Evolutionary conservation across 192 early-diverging fungal genomes (phyloP).

Genomic region (Coemansia furcata): DNA sequence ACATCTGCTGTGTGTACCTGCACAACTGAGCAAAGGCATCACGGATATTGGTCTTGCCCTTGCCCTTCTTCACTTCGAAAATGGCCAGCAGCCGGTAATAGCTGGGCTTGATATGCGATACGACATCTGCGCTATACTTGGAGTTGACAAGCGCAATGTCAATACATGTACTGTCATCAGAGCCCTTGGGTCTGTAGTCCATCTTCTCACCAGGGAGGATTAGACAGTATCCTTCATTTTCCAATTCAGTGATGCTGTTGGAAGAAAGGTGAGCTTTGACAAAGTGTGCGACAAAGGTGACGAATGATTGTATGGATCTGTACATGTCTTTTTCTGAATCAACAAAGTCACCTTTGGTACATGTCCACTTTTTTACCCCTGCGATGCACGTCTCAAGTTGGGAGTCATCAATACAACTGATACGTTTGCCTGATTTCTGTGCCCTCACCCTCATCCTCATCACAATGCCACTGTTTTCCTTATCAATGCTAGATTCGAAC

Average conservation of each 20-base stretch:
- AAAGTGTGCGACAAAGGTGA: background rate
- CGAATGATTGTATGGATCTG: background rate
- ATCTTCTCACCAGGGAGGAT: background rate
- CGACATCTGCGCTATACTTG: background rate
- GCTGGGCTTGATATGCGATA: background rate
- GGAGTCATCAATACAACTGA: background rate
- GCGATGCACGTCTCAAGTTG: background rate
- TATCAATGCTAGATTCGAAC: background rate
- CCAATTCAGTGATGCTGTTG: background rate
- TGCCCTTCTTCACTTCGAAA: background rate
- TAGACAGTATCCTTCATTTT: background rate
- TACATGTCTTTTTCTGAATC: background rate
- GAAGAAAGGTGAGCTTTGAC: background rate
- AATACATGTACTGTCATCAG: background rate
- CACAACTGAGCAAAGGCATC: background rate
- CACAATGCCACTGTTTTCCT: background rate
- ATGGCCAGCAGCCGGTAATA: background rate
- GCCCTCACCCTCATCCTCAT: background rate
- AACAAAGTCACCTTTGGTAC: background rate
- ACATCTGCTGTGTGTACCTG: slow-evolving; percentile 2
- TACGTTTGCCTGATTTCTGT: background rate
- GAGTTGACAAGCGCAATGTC: background rate
- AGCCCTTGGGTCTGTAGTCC: background rate
- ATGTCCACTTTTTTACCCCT: background rate
- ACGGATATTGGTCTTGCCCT: background rate